These are phyloP conservation scores for Schwanniomyces etchellsii DNA, from an alignment of 1,139 yeast species.

Conservation along the genomic window DNA sequence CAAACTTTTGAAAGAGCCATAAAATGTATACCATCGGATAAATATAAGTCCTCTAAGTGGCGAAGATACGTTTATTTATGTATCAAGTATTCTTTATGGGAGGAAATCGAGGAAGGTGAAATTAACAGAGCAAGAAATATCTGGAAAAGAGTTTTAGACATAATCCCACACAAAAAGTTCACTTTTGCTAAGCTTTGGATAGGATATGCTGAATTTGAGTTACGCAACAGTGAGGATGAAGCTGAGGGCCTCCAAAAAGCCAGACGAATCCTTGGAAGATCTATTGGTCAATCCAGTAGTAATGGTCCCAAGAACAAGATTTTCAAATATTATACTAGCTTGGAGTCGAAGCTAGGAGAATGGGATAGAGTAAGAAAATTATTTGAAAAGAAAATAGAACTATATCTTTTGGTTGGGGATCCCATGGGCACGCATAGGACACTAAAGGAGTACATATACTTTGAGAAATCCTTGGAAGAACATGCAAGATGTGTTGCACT, in stretches of 20 bases:
- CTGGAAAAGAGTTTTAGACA: slow-evolving; percentile 44
- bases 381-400: slow-evolving; percentile 63
- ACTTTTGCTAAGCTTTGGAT: slow-evolving; percentile 77
- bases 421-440: slow-evolving; percentile 32
- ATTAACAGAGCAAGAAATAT: slow-evolving; percentile 41
- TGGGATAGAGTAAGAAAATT: slow-evolving; percentile 74
- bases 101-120: slow-evolving; percentile 47
- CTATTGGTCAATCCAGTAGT: slow-evolving; percentile 49
- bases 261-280: slow-evolving; percentile 66
- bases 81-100: slow-evolving; percentile 61
- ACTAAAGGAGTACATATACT: slow-evolving; percentile 49
- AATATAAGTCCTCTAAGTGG: slow-evolving; percentile 50
- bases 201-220: slow-evolving; percentile 64
- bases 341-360: slow-evolving; percentile 57
- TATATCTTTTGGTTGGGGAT: slow-evolving; percentile 34
- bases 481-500: slow-evolving; percentile 60
- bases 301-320: slow-evolving; percentile 53
- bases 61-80: slow-evolving; percentile 63
- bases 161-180: slow-evolving; percentile 54
- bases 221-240: slow-evolving; percentile 41
- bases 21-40: slow-evolving; percentile 23
- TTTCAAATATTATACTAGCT: slow-evolving; percentile 55
- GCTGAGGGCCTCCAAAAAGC: slow-evolving; percentile 38
- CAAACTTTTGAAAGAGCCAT: slow-evolving; percentile 45
- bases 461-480: slow-evolving; percentile 72